Base-by-base conservation (phyloP, 352 stramenopile species). In the Phytophthora megakarya region DNA sequence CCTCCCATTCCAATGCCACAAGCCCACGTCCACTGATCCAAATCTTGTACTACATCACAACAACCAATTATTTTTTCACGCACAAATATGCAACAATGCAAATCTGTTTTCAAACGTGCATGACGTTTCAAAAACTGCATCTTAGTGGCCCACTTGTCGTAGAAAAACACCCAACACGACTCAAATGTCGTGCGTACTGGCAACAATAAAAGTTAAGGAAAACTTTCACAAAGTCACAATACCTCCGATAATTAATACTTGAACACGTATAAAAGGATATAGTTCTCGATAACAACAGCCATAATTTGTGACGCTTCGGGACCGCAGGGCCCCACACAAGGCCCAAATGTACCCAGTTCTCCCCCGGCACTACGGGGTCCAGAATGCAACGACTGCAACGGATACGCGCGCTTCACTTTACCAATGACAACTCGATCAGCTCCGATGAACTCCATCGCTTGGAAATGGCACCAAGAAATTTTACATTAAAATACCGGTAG, bases 141-240 rank as follows among this genome's bases (percentile, higher is more conserved):
- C 18, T 74, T 79, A 18, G 70, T 58, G 19, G 82, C 83, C 85
- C 85, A 93, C 26, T 78, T 73, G 53, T 93, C 79, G 62, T 93
- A 93, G 30, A 92, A 75, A 57, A 84, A 93, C 49, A 93, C 79
- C 19, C 81, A 56, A 45, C 64, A 81, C 49, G 72, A 76, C 53
- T 84, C 58, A 46, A 75, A 87, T 18, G 71, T 81, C 64, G 62
- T 74, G 47, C 53, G 62, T 80, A 57, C 13, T 76, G 39, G 1
- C 28, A 61, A n/a, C 42, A 61, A 39, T 33, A 51, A 28, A 42
- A 51, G 71, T 73, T 76, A 74, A 79, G 59, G 66, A 68, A 59
- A 61, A 54, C 15, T 52, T 25, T 45, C 10, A 46, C 21, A 58
- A 19, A 38, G 21, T 21, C 26, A 15, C 22, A 38, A 32, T 18